Conservation (phyloP, 176 grass and related monocot species). For the Areca catechu region DNA sequence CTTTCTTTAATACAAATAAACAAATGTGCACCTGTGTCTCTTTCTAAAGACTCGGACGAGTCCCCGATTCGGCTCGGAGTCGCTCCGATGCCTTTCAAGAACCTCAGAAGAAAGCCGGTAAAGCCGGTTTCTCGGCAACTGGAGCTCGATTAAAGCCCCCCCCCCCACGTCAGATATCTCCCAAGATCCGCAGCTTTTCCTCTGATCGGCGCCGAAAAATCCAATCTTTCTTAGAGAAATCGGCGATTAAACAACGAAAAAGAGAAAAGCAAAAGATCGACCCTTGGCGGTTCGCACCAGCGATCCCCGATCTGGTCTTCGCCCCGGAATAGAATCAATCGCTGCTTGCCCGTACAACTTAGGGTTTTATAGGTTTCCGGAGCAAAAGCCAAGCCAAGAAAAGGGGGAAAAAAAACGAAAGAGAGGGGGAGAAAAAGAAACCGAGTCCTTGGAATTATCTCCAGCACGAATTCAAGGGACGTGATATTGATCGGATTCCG, state of each 20-base stretch:
- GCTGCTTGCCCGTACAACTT: not conserved
- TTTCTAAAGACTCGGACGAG: no score
- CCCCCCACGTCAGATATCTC: not conserved
- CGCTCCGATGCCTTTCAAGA: constrained; percentile 2
- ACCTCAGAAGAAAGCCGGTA: constrained; percentile 22
- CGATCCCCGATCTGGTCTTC: not conserved
- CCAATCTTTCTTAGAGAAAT: not conserved
- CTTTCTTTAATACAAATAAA: no score
- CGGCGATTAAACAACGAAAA: not conserved
- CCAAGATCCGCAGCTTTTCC: constrained; percentile 16
- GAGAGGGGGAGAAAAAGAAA: no score
- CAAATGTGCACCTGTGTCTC: no score
- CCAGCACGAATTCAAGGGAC: no score
- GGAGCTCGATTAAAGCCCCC: constrained; percentile 55
- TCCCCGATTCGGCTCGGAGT: not conserved
- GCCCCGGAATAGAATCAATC: not conserved
- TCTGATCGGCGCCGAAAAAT: constrained; percentile 24
- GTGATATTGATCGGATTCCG: no score
- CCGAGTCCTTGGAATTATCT: no score
- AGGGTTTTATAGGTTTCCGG: not conserved
- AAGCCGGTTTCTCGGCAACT: constrained; percentile 46
- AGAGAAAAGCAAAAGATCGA: constrained; percentile 1
- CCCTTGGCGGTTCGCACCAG: not conserved
- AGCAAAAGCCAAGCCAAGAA: no score
- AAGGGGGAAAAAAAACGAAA: no score